Base-by-base conservation (phyloP, 768 basidiomycete genomes). In the Hypholoma sublateritium region DNA sequence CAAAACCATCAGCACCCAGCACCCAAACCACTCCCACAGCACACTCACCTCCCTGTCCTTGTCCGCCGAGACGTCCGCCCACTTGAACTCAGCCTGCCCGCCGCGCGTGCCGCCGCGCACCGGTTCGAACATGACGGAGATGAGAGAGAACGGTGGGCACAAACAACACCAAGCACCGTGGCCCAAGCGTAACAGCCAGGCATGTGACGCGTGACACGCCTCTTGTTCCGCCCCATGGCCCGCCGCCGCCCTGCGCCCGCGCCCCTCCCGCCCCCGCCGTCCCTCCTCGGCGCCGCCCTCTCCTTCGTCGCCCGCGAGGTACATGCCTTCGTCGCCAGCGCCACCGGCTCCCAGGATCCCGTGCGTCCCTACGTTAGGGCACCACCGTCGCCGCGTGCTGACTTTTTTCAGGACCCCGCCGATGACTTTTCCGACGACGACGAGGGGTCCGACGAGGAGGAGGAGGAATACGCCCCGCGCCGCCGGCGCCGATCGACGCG, bases 51-150 rank as follows among this genome's bases (percentile, higher is more conserved):
- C 94, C 73, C 90, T 82, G 74, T 95, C 94, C 72, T 95, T 95
- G 74, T 95, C 94, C 56, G 89, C 90, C 41, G 91, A 88, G 7
- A 92, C 91, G 63, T 95, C 93, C 11, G 88, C 68, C 92, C 92
- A 94, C 71, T 93, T 93, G 79, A 94, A 94, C 65, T 93, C 90
- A 47, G 87, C 92, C 64, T 91, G 89, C 2, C 92, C 92, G n/a
- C 92, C 92, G 56, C 92, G 84, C 19, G 91, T 94, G n/a, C 92
- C 92, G 43, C 90, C 92, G 51, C 92, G 83, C 37, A 91, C 83
- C 9, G 91, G 91, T 69, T 93, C 90, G 62, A 90, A 93, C 91
- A 93, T 55, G 53, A 28, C n/a, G 34, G 52, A 65, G 45, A 37
- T 12, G 34, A 28, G 34, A 28, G 43, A 34, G 56, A 44, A 44